Base-by-base conservation (phyloP, 352 stramenopile species). In the Phytopythium delawarense region DNA sequence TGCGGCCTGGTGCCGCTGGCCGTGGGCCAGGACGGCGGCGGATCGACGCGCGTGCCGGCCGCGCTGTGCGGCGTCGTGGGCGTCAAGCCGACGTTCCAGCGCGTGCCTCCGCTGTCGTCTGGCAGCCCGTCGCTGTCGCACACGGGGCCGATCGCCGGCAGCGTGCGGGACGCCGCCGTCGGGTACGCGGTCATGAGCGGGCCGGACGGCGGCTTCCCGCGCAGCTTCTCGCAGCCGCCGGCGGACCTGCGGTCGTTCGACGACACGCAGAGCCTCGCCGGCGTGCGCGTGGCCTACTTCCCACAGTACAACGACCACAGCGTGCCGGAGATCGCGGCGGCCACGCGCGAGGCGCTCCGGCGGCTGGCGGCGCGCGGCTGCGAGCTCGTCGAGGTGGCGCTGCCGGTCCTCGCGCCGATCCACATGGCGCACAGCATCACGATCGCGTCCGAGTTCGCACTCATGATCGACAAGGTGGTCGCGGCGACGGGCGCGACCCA, bases 41-140 rank as follows among this genome's bases (percentile, higher is more conserved):
- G 92, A 13, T 97, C 86, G 1, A 94, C 98, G 62, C 88, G 92
- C 1, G 91, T 98, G 39, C 94, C 94, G 20, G 84, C 89, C 4
- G 71, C 69, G n/a, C 61, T 97, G 37, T 97, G 82, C 63, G 91
- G 92, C 25, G 72, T 96, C 20, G 84, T 97, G 18, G 93, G 93
- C 3, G 66, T 98, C 44, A 96, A 96, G 50, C 80, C 89, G 15
- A 96, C 84, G 21, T 97, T 93, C 62, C 71, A 83, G 60, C 80
- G 87, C 11, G 66, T 94, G 45, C 82, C 86, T 37, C 76, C 78
- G 11, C 57, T 89, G 34, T 74, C 76, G 23, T 49, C 70, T 2
- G 74, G 79, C 39, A 82, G 76, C 16, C 79, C 76, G 4, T 96
- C 82, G 2, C 61, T 97, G 16, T 73, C 72, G 21, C 84, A 97